Base-by-base conservation (phyloP, 2,329 filamentous ascomycete species). In the Didymellaceae sp. region DNA sequence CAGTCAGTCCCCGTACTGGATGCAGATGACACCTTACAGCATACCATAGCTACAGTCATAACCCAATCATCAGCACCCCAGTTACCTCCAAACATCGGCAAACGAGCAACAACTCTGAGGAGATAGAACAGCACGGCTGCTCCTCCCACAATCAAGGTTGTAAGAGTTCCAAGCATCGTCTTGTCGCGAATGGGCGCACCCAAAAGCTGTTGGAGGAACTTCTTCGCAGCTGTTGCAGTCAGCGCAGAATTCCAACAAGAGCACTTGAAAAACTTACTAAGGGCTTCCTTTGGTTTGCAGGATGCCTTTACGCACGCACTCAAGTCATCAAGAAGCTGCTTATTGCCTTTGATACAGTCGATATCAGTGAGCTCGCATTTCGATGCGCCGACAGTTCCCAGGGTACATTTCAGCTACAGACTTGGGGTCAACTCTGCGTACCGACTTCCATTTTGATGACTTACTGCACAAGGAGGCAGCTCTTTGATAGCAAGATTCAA, bases 11-110 rank as follows among this genome's bases (percentile, higher is more conserved):
- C 14, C n/a, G 26, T 11, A 33, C 20, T n/a, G 14, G 14, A 5
- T 11, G 16, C 16, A 13, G 13, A 48, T 45, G 10, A 20, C 11
- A 13, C 11, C 45, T 54, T 45, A 45, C 7, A 54, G 32, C 63
- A 38, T 6, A 61, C 59, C 10, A 65, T 35, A 55, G 31, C 38
- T 28, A 26, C 35, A 22, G 49, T 59, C 47, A 77, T 76, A 4
- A 63, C 66, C 59, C 64, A 72, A 45, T 77, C 75, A 54, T 77
- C 75, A 46, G 54, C 56, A 4, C 74, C 74, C 60, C 74, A 69
- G 5, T 57, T 59, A 6, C 74, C 74, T 25, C 72, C 72, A 32
- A 64, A 69, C 13, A 61, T 66, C 4, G 64, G 65, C 3, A 74
- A 38, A 3, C 74, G 67, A 17, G 74, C 71, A 17, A 67, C 24